Evolutionary conservation across 306 rosid genomes (phyloP), one percentile per base, ranked within the genome.

Genomic region (Rubus idaeus): DNA sequence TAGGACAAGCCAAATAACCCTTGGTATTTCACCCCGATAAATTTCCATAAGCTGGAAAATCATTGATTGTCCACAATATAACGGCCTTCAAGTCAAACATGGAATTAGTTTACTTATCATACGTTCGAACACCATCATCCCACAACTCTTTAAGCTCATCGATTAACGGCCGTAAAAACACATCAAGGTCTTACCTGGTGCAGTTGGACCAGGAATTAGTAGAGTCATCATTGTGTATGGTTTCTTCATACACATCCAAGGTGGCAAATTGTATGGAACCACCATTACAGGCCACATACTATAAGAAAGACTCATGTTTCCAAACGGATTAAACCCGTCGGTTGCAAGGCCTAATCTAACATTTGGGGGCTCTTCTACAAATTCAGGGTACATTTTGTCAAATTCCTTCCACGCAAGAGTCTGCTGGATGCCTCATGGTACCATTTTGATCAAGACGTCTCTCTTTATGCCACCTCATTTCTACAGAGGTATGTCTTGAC

Each of bases 401-500:
- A 73, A 21, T 17, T 21, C 18, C 35, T 42, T 57, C 77, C 77
- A 57, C 0, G 50, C 58, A 6, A 20, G 10, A 1, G 20, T 70
- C 44, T 10, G 74, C 74, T 10, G 60, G 74, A 49, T 70, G 73
- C 39, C 49, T 68, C 4, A 11, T 16, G 8, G 10, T 58, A 30
- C 75, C 46, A 1, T 50, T 61, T 14, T 46, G 26, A 14, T 50
- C 14, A 20, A 21, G 10, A 46, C 57, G 73, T 2, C 6, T 69
- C 11, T 46, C 57, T 20, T 46, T 21, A 53, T 50, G 75, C 75
- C 75, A 70, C 60, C 75, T 50, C 75, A 23, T 70, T 23, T 51
- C 26, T 1, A 10, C 0, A 10, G 23, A 16, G 4, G 18, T 26
- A 5, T 5, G 10, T 50, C 16, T 70, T 0, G 75, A 49, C 61